Evolutionary conservation across 768 basidiomycete genomes (phyloP).

Genomic region (Leccinum variicolor): DNA sequence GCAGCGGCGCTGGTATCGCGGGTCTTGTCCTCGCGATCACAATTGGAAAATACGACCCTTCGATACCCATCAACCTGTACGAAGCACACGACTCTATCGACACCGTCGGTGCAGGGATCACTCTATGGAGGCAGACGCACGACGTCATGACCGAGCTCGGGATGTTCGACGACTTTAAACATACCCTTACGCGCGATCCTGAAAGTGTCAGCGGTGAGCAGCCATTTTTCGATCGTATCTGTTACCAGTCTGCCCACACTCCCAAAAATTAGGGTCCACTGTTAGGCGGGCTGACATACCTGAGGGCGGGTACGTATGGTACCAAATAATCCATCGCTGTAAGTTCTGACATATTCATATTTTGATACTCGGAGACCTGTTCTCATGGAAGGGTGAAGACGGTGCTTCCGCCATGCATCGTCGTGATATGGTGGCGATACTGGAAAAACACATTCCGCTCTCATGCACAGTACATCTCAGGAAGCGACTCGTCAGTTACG

Average conservation of each 20-base stretch:
- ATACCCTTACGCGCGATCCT: slow-evolving; percentile 10
- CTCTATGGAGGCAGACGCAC: slow-evolving; percentile 48
- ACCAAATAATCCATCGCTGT: slow-evolving; percentile 21
- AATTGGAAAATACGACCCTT: slow-evolving; percentile 30
- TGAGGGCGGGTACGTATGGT: slow-evolving; percentile 30
- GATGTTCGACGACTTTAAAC: slow-evolving; percentile 33
- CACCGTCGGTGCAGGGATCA: slow-evolving; percentile 40
- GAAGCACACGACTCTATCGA: slow-evolving; percentile 43
- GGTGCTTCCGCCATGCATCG: slow-evolving; percentile 16
- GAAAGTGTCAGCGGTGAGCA: slow-evolving; percentile 15
- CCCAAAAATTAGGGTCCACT: slow-evolving; percentile 16
- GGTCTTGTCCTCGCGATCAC: slow-evolving; percentile 42
- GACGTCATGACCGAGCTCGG: slow-evolving; percentile 41
- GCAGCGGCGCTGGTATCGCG: slow-evolving; percentile 41
- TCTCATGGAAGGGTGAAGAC: slow-evolving; percentile 1
- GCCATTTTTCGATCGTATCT: not conserved
- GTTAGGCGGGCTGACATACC: slow-evolving; percentile 27
- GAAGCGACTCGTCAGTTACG: slow-evolving; percentile 22
- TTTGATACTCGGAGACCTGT: not conserved
- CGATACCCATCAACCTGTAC: slow-evolving; percentile 41
- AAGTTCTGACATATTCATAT: not conserved
- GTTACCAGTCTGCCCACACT: slow-evolving; percentile 12
- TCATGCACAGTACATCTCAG: slow-evolving; percentile 12
- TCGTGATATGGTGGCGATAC: slow-evolving; percentile 14
- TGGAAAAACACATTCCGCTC: slow-evolving; percentile 14